Evolutionary conservation across 1,284 basidiomycete genomes (phyloP).

Genomic region (Ceratobasidium sp.): DNA sequence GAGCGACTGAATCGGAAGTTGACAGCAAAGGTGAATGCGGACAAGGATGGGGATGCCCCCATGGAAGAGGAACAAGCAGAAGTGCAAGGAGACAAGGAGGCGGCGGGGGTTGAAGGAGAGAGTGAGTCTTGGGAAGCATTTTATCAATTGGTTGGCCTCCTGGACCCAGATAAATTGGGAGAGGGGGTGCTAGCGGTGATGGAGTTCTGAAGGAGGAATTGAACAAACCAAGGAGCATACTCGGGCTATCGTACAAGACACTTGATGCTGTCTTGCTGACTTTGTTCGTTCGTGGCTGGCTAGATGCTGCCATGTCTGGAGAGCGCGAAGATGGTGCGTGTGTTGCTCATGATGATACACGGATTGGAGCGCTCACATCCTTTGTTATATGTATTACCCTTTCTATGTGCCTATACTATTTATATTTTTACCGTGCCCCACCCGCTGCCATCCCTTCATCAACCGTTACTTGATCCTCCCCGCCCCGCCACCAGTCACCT

Average conservation of each 20-base stretch:
- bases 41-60: conserved; percentile 55
- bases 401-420: conserved; percentile 4
- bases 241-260: background rate
- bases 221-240: too few species aligned
- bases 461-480: background rate
- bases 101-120: conserved; percentile 55
- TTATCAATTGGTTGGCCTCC: conserved; percentile 26
- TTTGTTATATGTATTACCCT: background rate
- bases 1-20: conserved; percentile 81
- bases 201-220: too few species aligned
- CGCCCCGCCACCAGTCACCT: conserved; percentile 37
- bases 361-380: conserved; percentile 26
- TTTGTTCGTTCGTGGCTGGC: background rate
- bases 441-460: background rate
- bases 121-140: conserved; percentile 42
- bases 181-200: background rate
- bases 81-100: conserved; percentile 56
- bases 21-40: conserved; percentile 56
- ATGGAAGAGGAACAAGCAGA: conserved; percentile 58
- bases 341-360: background rate
- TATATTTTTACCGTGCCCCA: conserved; percentile 14
- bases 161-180: conserved; percentile 10
- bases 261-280: conserved; percentile 1
- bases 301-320: background rate
- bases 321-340: conserved; percentile 2